A percentile compares a stretch with the other conserved stretches of the same genome.
Evolutionary conservation across 345 rosid species (phyloP).

Genomic region (Populus simonii): DNA sequence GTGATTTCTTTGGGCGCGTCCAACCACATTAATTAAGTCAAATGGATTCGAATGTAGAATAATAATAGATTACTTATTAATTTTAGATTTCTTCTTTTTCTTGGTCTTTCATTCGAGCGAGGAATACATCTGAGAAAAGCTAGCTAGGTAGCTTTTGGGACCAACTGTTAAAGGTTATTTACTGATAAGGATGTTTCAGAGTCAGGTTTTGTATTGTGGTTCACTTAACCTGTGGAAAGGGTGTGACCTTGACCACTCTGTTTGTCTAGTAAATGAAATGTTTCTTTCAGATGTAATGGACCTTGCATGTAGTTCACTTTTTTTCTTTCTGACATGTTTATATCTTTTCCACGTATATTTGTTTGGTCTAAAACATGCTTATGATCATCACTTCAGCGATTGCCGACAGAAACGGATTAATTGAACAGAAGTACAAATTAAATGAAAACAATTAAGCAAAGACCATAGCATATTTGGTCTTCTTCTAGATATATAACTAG

Average conservation of each 20-base stretch:
- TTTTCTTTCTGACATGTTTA: neutral
- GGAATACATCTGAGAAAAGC: neutral
- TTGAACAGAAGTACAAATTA: neutral
- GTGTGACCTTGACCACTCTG: constrained; percentile 7
- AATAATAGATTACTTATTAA: neutral
- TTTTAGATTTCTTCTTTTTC: neutral
- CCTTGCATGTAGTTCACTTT: neutral
- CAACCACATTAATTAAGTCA: constrained; percentile 3
- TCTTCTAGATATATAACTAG: neutral
- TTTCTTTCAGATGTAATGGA: constrained; percentile 22
- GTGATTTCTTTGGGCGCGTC: neutral
- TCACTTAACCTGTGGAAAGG: constrained; percentile 21
- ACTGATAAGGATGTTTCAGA: constrained; percentile 34
- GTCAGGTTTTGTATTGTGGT: constrained; percentile 29
- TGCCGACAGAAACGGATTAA: neutral
- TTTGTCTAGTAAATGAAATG: constrained; percentile 21
- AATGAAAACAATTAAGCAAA: neutral
- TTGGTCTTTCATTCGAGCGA: neutral
- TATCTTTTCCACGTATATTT: neutral
- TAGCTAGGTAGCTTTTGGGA: neutral
- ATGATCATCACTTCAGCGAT: neutral
- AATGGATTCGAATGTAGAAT: neutral
- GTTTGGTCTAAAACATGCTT: neutral
- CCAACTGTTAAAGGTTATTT: constrained; percentile 13
- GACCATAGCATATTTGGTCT: neutral